Percentiles rank a stretch among this genome's conserved stretches.
Evolutionary conservation across 2,329 filamentous ascomycete genomes (phyloP).

Genomic region (Fusarium staphyleae): DNA sequence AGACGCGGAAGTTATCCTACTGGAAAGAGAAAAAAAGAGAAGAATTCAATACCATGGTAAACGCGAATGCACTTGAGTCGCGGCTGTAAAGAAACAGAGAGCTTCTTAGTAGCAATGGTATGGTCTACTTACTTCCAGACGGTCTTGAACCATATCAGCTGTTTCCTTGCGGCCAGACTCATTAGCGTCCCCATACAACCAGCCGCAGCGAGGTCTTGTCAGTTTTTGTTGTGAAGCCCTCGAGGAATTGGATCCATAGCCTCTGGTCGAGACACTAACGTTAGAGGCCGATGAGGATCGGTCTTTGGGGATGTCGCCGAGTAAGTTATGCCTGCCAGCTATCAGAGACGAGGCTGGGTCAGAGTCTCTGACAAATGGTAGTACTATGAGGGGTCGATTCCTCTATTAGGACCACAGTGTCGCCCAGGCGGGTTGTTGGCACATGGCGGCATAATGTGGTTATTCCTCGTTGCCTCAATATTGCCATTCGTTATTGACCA

Average conservation of each 20-base stretch:
- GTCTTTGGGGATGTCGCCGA: slow-evolving; percentile 30
- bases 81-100: slow-evolving; percentile 4
- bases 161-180: slow-evolving; percentile 16
- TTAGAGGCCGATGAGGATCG: slow-evolving; percentile 18
- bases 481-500: slow-evolving; percentile 1
- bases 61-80: slow-evolving; percentile 11
- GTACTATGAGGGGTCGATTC: slow-evolving; percentile 6
- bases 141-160: slow-evolving; percentile 5
- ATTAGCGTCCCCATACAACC: slow-evolving; percentile 18
- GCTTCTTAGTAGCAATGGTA: slow-evolving; percentile 16
- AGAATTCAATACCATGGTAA: not conserved
- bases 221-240: slow-evolving; percentile 7
- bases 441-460: slow-evolving; percentile 2
- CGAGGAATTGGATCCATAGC: slow-evolving; percentile 31
- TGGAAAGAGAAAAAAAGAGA: slow-evolving; percentile 20
- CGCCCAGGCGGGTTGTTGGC: slow-evolving; percentile 21
- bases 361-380: slow-evolving; percentile 6
- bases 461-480: not conserved
- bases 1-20: slow-evolving; percentile 4
- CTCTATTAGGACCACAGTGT: slow-evolving; percentile 21
- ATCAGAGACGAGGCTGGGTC: slow-evolving; percentile 25
- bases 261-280: slow-evolving; percentile 36
- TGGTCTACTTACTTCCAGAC: slow-evolving; percentile 20
- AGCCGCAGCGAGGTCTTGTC: slow-evolving; percentile 12
- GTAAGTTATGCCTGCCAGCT: slow-evolving; percentile 7